phyloP scores from a whole-genome alignment of 2,329 filamentous ascomycete species.

The Epichloe sibirici region DNA sequence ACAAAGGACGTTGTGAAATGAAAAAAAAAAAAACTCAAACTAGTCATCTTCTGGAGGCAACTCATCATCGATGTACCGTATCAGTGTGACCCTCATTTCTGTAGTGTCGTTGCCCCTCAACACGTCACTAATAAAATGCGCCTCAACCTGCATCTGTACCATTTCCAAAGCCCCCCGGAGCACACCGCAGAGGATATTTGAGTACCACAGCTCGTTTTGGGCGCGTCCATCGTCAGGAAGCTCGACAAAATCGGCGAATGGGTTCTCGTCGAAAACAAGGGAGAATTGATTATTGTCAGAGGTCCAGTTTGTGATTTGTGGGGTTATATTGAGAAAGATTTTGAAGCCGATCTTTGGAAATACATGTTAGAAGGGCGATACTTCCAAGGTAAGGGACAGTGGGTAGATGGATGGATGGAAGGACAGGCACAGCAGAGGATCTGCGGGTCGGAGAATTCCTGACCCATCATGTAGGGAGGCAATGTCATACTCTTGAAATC shows the following conservation, averaged over 20 bases:
- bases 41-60: slow-evolving; percentile 93
- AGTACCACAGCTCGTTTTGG: slow-evolving; percentile 97
- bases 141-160: slow-evolving; percentile 99
- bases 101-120: slow-evolving; percentile 90
- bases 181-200: slow-evolving; percentile 91
- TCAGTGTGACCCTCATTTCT: slow-evolving; percentile 86
- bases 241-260: slow-evolving; percentile 93
- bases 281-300: slow-evolving; percentile 95
- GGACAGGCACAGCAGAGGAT: not conserved
- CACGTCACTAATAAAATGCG: slow-evolving; percentile 89
- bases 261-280: slow-evolving; percentile 92
- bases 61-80: slow-evolving; percentile 95
- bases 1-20: not conserved
- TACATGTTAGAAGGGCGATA: not conserved
- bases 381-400: no score
- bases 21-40: slow-evolving; percentile 11
- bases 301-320: slow-evolving; percentile 89
- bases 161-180: slow-evolving; percentile 92
- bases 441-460: not conserved
- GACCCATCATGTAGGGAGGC: no score
- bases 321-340: slow-evolving; percentile 95
- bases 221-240: slow-evolving; percentile 89
- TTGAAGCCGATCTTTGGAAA: slow-evolving; percentile 77
- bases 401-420: not conserved
- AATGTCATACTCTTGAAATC: slow-evolving; percentile 63